Percentiles rank a stretch among this genome's conserved stretches.
These are phyloP conservation scores for Termitomyces titanicus DNA, from an alignment of 768 basidiomycete genomes.

Conservation along the genomic window DNA sequence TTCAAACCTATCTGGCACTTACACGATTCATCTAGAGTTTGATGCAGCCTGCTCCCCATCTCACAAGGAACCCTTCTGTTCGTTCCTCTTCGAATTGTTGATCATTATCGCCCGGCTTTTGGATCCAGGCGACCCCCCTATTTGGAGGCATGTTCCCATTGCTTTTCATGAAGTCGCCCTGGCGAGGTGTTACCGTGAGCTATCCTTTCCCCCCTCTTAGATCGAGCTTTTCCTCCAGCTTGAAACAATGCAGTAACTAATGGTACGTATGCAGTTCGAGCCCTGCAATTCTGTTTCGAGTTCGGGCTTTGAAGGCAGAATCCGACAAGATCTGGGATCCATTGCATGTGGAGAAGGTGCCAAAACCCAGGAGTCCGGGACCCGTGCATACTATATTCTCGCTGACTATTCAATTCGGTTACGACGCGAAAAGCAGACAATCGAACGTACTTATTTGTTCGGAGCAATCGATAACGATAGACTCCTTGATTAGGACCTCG, in stretches of 20 bases:
- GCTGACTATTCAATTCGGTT: too few relatives aligned
- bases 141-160: background rate
- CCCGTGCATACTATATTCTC: too few relatives aligned
- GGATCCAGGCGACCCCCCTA: background rate
- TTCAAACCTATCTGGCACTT: too few relatives aligned
- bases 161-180: background rate
- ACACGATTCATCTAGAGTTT: too few relatives aligned
- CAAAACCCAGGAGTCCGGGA: too few relatives aligned
- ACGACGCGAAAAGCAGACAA: too few relatives aligned
- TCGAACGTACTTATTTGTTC: too few relatives aligned
- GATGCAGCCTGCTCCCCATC: too few relatives aligned
- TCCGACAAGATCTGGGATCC: background rate
- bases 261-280: background rate
- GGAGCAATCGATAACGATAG: too few relatives aligned
- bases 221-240: background rate
- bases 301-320: background rate
- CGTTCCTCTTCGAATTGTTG: constrained; percentile 1
- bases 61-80: too few relatives aligned
- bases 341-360: background rate
- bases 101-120: background rate
- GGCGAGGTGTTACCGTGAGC: background rate
- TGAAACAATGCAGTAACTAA: background rate
- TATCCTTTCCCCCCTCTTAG: background rate
- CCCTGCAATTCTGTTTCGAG: background rate
- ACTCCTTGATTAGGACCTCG: too few relatives aligned